A percentile compares a stretch with the other conserved stretches of the same genome.
phyloP scores from a whole-genome alignment of 352 stramenopile genomes.

The Phytophthora crassamura region DNA sequence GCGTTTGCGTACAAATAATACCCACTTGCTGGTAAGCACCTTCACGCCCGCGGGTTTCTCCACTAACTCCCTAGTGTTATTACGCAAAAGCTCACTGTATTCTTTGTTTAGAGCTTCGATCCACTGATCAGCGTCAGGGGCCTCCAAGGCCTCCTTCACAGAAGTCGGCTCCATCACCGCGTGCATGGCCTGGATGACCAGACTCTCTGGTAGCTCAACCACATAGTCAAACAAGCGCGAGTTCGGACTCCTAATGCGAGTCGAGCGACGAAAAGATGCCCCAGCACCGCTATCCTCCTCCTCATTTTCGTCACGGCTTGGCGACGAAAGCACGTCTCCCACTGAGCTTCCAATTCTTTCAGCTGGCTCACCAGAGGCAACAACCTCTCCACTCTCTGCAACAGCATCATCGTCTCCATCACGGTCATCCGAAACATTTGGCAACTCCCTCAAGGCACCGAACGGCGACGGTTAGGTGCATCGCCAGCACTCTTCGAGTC shows the following conservation, averaged over 20 bases:
- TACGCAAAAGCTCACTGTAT: too few relatives aligned
- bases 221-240: neutral
- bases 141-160: neutral
- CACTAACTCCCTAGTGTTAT: neutral
- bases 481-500: too few relatives aligned
- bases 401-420: too few relatives aligned
- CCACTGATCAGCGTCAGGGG: neutral
- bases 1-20: conserved; percentile 6
- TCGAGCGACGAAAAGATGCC: conserved; percentile 17
- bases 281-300: conserved; percentile 1
- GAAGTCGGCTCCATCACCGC: neutral
- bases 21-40: conserved; percentile 4
- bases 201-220: neutral
- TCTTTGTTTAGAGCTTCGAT: too few relatives aligned
- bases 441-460: too few relatives aligned
- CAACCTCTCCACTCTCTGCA: neutral
- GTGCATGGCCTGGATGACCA: neutral
- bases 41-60: neutral
- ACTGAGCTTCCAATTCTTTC: neutral
- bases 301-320: neutral
- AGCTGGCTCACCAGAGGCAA: neutral
- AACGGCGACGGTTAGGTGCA: too few relatives aligned
- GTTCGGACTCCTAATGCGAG: neutral
- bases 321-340: neutral
- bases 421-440: too few relatives aligned